Evolutionary conservation across 169 alveolate species (phyloP), one percentile per base, ranked within the genome.

Genomic region (Neospora caninum): DNA sequence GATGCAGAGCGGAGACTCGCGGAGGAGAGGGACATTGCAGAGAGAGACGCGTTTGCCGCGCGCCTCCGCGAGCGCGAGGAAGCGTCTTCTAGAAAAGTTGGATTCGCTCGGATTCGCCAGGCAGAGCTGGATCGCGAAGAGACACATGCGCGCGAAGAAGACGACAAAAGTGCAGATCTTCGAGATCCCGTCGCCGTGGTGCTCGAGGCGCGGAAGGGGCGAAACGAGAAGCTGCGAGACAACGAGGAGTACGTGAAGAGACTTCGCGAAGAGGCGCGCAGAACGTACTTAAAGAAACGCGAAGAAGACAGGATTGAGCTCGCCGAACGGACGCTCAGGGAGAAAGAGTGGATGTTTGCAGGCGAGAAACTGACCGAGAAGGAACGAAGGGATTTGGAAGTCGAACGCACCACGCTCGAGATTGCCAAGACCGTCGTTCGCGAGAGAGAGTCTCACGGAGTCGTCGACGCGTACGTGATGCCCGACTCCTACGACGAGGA

Each of bases 271-370:
- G 94, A 91, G 43, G 98, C 98, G 53, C 95, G 99, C 93, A 95
- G 99, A 95, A 97, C 98, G 70, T 99, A 99, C 96, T 96, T 99
- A 95, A 98, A 98, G 95, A 97, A 97, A 91, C 97, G 99, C 91
- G 99, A 98, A 92, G 96, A 96, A 95, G 98, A 98, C 92, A 95
- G 98, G 93, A 95, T 99, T 22, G 98, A 97, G 92, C 98, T 99
- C 91, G 99, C 99, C 64, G 98, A 98, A 95, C 94, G 98, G 80
- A 94, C 97, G 80, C 97, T 99, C 93, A 98, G 97, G 87, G 99
- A 98, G 92, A 97, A 97, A 96, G 98, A 97, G 88, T 94, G 97
- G 94, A 96, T 98, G 87, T 98, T 96, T 96, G 91, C 94, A 45
- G 95, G 95, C 82, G 95, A 96, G n/a, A 96, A 96, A 73, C 96